A percentile compares a stretch with the other conserved stretches of the same genome.
These are phyloP conservation scores for Acanthamoeba royreba DNA, from an alignment of 208 protist species.

Conservation along the genomic window DNA sequence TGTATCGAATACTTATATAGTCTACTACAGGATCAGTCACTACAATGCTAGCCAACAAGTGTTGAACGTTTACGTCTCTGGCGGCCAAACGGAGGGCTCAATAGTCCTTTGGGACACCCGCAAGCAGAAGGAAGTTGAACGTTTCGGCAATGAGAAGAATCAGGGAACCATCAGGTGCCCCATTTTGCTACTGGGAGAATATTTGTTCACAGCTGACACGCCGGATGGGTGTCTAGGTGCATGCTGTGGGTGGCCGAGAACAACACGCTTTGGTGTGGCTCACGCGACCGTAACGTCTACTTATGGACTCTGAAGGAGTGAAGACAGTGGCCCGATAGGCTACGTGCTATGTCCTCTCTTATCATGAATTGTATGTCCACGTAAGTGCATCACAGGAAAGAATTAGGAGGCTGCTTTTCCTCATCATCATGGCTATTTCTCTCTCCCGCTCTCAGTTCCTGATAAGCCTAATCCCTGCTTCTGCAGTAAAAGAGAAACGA, in stretches of 20 bases:
- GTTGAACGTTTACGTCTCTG: not conserved
- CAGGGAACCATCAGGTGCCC: not conserved
- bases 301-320: constrained; percentile 8
- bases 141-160: not conserved
- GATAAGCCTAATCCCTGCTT: too few relatives aligned
- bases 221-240: not conserved
- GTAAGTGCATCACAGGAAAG: too few relatives aligned
- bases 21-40: not conserved
- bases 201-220: not conserved
- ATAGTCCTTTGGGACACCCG: not conserved
- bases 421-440: too few relatives aligned
- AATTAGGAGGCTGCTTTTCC: too few relatives aligned
- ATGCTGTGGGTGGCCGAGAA: constrained; percentile 28
- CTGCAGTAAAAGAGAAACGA: too few relatives aligned
- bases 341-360: too few relatives aligned
- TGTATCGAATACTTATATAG: not conserved
- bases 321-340: not conserved
- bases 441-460: too few relatives aligned
- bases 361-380: too few relatives aligned
- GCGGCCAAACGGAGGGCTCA: not conserved
- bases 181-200: not conserved
- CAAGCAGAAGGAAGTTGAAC: not conserved
- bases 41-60: constrained; percentile 1
- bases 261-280: constrained; percentile 12
- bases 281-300: constrained; percentile 20